Conservation (phyloP, 176 grass and related monocot genomes). For the Carex kokanica region DNA sequence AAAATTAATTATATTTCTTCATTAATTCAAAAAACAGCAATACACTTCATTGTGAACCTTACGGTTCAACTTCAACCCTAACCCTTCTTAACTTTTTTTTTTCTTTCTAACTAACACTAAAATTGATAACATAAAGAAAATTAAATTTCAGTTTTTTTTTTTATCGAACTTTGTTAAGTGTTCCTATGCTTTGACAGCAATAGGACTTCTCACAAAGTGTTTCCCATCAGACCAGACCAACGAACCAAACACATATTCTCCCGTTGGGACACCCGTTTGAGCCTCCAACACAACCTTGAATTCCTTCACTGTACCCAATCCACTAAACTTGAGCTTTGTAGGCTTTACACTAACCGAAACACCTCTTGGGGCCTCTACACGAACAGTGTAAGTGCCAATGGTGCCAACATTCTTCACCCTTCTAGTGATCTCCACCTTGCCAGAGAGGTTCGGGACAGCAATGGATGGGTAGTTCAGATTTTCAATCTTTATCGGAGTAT, state of each 20-base stretch:
- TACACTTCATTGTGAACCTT: neutral
- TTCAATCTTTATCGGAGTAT: conserved; percentile 26
- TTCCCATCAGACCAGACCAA: conserved; percentile 71
- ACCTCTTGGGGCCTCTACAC: conserved; percentile 42
- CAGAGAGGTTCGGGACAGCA: conserved; percentile 48
- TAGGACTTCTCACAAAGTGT: conserved; percentile 63
- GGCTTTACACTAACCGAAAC: conserved; percentile 67
- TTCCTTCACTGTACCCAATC: conserved; percentile 40
- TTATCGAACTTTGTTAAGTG: neutral
- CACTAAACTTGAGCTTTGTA: conserved; percentile 48
- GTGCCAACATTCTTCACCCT: conserved; percentile 63
- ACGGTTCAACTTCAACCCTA: neutral
- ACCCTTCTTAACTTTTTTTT: neutral
- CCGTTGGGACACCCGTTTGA: conserved; percentile 14
- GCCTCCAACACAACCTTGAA: conserved; percentile 57
- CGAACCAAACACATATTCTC: conserved; percentile 64
- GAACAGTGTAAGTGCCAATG: conserved; percentile 43
- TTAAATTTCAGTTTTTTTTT: neutral
- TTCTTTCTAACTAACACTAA: neutral
- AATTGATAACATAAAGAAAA: neutral
- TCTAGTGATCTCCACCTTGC: conserved; percentile 38
- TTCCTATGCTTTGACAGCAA: conserved; percentile 44
- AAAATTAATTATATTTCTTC: neutral
- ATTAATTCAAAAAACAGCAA: neutral
- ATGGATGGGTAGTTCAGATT: conserved; percentile 93